These are phyloP conservation scores for Candida broadrunensis DNA, from an alignment of 805 yeast species.

Conservation along the genomic window DNA sequence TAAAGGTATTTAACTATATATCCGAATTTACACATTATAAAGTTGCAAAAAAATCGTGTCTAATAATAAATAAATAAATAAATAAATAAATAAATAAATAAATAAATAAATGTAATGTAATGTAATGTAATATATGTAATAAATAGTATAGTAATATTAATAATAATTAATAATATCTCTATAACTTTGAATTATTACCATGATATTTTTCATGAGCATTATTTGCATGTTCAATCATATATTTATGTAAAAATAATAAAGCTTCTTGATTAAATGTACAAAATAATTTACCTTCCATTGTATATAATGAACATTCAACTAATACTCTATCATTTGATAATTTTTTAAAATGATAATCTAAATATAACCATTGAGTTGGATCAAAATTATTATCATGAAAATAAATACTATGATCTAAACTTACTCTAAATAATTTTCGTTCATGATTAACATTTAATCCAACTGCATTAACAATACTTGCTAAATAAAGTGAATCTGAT, in stretches of 20 bases:
- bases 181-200: no score
- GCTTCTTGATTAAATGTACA: conserved; percentile 35
- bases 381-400: conserved; percentile 36
- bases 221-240: conserved; percentile 2
- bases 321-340: conserved; percentile 34
- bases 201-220: conserved; percentile 2
- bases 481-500: conserved; percentile 32
- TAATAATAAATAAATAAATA: no score
- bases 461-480: conserved; percentile 22
- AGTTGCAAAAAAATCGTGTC: no score
- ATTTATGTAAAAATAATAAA: conserved; percentile 9
- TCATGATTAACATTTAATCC: conserved; percentile 16
- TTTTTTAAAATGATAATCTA: conserved; percentile 29
- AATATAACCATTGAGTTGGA: conserved; percentile 32
- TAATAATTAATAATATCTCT: no score
- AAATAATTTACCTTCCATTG: conserved; percentile 24
- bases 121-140: no score
- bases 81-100: no score
- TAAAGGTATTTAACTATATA: no score
- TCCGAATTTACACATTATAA: no score
- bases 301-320: conserved; percentile 22
- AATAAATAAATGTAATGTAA: no score
- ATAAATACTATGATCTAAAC: conserved; percentile 34
- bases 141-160: no score
- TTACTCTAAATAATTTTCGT: conserved; percentile 31